Base-by-base conservation (phyloP, 192 early-diverging fungal species). In the Podochytrium sp. region DNA sequence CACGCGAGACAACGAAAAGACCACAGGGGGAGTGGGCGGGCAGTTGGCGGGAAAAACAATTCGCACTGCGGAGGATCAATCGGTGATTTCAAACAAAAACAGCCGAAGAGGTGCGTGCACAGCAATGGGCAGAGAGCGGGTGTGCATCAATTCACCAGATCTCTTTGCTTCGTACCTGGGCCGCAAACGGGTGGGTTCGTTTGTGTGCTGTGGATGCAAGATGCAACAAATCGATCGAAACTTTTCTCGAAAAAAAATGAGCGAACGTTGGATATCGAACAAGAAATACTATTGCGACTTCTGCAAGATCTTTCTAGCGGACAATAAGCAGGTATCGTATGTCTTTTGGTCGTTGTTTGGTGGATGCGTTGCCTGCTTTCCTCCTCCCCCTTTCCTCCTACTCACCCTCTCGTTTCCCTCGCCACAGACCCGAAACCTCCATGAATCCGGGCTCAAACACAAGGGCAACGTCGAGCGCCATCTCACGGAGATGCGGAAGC, bases 251-350 rank as follows among this genome's bases (percentile, higher is more conserved):
- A 40, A 16, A 57, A 42, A 71, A 57, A 81, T 81, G 80, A 76
- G 76, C 5, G 81, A 82, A 74, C 76, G 72, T 50, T 82, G 91
- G 91, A 86, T 89, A 37, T 90, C 91, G 3, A 88, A 91, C 76
- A 87, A 87, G 78, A 93, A 92, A 76, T 90, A 90, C 82, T 95
- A 85, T 86, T 95, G 94, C 78, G 85, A 87, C 43, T 95, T 92
- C 82, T 95, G 94, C 81, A 82, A 87, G 76, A 91, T 92, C 40
- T 94, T 85, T 75, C 85, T 95, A 52, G 83, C 85, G 18, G 92
- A 95, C 77, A 95, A 95, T 83, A 92, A 91, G 63, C 78, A 87
- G 62, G 93, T 92, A 90, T 79, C 64, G 39, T 68, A n/a, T 61
- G 29, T 34, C 37, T 32, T n/a, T n/a, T n/a, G n/a, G n/a, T n/a